Evolutionary conservation across 73 alveolate species (phyloP), one percentile per base, ranked within the genome.

Genomic region (Paramecium bursaria): DNA sequence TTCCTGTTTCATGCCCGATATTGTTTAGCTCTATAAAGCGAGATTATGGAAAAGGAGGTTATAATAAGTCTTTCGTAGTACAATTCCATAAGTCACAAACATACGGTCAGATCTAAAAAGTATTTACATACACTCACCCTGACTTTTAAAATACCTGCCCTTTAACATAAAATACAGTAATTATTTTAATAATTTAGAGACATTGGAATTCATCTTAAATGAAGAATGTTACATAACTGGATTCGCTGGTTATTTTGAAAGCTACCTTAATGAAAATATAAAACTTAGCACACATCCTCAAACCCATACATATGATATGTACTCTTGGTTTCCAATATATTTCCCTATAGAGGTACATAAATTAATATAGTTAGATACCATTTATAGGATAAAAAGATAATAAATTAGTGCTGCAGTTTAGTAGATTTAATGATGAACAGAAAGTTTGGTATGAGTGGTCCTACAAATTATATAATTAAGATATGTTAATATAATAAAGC

Each of bases 391-490:
- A 21, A 53, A 88, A 91, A 31, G 93, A 91, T 10, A 14, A 87
- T 15, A 74, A 54, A 31, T 82, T 93, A 21, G 42, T 47, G 2
- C 67, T 94, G 22, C 14, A 51, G 23, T 39, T 94, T 4, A 88
- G 93, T 91, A 92, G 98, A 82, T 52, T 74, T 50, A 86, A 86
- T 44, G 48, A 87, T 35, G 86, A 85, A 25, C 74, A 87, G n/a
- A 88, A 86, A 30, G 95, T 94, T 5, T 94, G 98, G 98, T 94
- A 94, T 77, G 98, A 94, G 44, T 94, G 98, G 98, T 74, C 85
- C 5, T 46, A 91, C 60, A 31, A 74, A 27, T 54, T 90, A 19
- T 73, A 50, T 3, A 85, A 51, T 10, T 73, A 85, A 39, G 90
- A 73, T 30, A 61, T 46, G 10, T 31, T 53, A 47, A 50, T 86